These are phyloP conservation scores for Neurospora sp. DNA, from an alignment of 495 filamentous ascomycete genomes.

Conservation along the genomic window DNA sequence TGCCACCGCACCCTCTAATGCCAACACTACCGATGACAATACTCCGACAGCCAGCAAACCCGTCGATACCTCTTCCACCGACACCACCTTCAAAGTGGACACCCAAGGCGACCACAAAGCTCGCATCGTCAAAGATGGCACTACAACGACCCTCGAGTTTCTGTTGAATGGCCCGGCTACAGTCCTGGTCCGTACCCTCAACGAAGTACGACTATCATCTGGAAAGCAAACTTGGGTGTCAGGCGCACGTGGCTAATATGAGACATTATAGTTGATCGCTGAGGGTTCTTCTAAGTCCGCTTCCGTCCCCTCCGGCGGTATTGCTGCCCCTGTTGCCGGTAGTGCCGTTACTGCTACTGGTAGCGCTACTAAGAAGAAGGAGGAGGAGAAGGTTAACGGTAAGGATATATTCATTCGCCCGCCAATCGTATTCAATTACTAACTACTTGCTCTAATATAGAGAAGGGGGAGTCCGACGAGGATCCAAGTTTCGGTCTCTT, in stretches of 20 bases:
- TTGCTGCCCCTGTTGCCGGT: constrained; percentile 54
- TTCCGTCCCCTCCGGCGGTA: constrained; percentile 89
- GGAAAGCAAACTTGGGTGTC: background rate
- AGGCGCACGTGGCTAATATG: constrained; percentile 13
- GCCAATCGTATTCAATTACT: too few species aligned
- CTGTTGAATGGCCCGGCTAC: background rate
- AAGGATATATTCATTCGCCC: too few species aligned
- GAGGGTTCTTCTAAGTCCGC: constrained; percentile 89
- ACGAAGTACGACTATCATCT: constrained; percentile 56
- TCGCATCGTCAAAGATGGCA: background rate
- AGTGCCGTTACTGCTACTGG: constrained; percentile 54
- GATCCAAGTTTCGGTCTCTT: constrained; percentile 99
- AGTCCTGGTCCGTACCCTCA: constrained; percentile 37
- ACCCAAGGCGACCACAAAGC: background rate
- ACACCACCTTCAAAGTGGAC: background rate
- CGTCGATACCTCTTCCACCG: background rate
- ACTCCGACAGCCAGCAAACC: background rate
- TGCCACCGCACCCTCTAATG: background rate
- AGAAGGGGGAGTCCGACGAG: constrained; percentile 87
- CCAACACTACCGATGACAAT: background rate
- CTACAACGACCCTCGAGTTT: background rate
- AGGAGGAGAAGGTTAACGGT: constrained; percentile 68
- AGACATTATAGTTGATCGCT: constrained; percentile 63
- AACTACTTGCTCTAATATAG: constrained; percentile 20
- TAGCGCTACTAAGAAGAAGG: constrained; percentile 58